Evolutionary conservation across 345 rosid species (phyloP), one percentile per base, ranked within the genome.

Genomic region (Trapa incisa): DNA sequence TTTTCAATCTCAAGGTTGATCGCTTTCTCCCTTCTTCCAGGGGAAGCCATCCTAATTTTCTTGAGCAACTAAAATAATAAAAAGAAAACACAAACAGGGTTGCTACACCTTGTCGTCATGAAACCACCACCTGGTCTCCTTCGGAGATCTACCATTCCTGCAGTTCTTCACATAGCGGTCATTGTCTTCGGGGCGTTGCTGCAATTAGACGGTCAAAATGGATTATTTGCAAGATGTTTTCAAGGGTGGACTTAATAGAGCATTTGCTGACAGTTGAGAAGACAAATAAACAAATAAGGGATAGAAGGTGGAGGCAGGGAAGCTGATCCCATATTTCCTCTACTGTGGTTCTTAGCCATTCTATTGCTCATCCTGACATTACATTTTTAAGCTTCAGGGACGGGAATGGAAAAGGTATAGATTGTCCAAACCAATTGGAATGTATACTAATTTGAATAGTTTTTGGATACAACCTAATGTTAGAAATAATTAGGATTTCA

Each of bases 51-150:
- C 47, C 50, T 56, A 67, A 35, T 32, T 52, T 54, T 60, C 57
- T 67, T 47, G 61, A 54, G 58, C 11, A 15, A 41, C 66, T 60
- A 74, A 17, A 57, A 57, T 58, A 11, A 8, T 58, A 36, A 74
- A 43, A 77, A 33, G 38, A 66, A 71, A 73, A 53, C 45, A 37
- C 15, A 17, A 67, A 15, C 47, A 35, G 29, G 29, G 53, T 53
- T 17, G 53, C 73, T 84, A 94, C 48, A 91, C 97, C 78, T 92
- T 92, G 70, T 92, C 96, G 52, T 91, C 99, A 68, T 94, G 97
- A 82, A 94, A 94, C 97, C 96, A 94, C 99, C 99, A 94, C 82
- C 99, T 86, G n/a, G 99, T 94, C 91, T 91, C 97, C 84, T 94
- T 94, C 0, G 97, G 99, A 70, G 97, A 91, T 71, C 92, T 81